These are phyloP conservation scores for Syzygium jambos DNA, from an alignment of 345 rosid species.

Conservation along the genomic window DNA sequence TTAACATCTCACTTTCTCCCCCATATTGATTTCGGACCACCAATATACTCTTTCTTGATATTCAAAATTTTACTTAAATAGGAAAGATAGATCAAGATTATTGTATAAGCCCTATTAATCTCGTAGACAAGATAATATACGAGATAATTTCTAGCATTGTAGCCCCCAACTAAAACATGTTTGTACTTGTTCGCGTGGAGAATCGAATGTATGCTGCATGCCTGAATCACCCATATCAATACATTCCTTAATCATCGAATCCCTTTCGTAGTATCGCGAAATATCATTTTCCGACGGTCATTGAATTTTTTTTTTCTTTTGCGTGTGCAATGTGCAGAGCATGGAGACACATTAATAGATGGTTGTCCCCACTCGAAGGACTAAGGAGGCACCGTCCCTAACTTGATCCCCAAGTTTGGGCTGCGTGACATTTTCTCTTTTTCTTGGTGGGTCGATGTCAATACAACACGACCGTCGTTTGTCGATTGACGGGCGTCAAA, in stretches of 20 bases:
- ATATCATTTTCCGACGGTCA: neutral
- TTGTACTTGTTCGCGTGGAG: neutral
- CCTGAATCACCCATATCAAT: neutral
- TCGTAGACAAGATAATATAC: neutral
- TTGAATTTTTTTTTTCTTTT: neutral
- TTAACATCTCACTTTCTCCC: neutral
- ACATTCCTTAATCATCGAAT: neutral
- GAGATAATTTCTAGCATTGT: neutral
- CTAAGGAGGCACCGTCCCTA: neutral
- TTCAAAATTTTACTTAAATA: neutral
- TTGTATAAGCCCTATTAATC: too few relatives aligned
- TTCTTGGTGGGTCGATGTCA: too few relatives aligned
- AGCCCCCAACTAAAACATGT: neutral
- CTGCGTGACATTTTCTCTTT: accelerated
- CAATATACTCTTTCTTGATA: neutral
- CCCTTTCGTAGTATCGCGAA: neutral
- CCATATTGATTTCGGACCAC: neutral
- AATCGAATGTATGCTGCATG: neutral
- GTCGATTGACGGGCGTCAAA: too few relatives aligned
- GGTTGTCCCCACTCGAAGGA: too few relatives aligned
- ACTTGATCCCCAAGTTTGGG: neutral
- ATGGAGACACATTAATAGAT: too few relatives aligned
- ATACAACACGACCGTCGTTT: too few relatives aligned
- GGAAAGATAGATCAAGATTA: neutral
- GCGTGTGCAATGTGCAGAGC: too few relatives aligned